A percentile compares a stretch with the other conserved stretches of the same genome.
These are phyloP conservation scores for Tylopilus balloui DNA, from an alignment of 768 basidiomycete genomes.

Conservation along the genomic window DNA sequence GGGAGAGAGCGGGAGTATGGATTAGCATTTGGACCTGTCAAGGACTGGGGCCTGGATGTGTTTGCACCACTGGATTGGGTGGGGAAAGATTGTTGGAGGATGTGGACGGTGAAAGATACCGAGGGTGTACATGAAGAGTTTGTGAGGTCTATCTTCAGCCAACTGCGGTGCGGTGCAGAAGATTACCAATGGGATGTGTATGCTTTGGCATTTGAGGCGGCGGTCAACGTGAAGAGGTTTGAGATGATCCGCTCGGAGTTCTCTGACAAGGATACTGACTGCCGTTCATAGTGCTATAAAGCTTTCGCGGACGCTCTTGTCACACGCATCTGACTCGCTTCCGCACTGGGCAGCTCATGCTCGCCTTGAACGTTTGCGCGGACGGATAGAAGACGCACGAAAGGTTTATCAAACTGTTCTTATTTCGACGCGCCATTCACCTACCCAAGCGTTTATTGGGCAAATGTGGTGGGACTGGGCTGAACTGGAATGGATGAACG, in stretches of 20 bases:
- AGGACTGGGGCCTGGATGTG: constrained; percentile 55
- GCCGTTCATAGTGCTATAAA: constrained; percentile 53
- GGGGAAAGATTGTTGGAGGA: constrained; percentile 30
- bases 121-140: constrained; percentile 45
- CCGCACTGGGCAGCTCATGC: constrained; percentile 75
- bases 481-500: constrained; percentile 75
- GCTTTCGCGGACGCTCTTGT: constrained; percentile 61
- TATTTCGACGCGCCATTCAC: constrained; percentile 38
- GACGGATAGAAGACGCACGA: constrained; percentile 61
- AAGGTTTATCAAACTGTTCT: constrained; percentile 74
- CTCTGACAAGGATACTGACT: constrained; percentile 9
- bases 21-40: constrained; percentile 64
- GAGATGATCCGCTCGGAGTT: constrained; percentile 16
- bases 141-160: constrained; percentile 55
- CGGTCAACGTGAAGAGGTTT: constrained; percentile 52
- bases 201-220: constrained; percentile 64
- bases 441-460: constrained; percentile 35
- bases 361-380: constrained; percentile 63
- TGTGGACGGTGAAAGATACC: constrained; percentile 50
- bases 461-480: constrained; percentile 81
- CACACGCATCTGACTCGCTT: constrained; percentile 51
- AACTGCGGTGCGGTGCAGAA: constrained; percentile 44
- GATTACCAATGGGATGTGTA: constrained; percentile 65
- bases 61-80: constrained; percentile 52
- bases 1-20: constrained; percentile 61